Base-by-base conservation (phyloP, 768 basidiomycete genomes). In the Tephrocybe rancida region DNA sequence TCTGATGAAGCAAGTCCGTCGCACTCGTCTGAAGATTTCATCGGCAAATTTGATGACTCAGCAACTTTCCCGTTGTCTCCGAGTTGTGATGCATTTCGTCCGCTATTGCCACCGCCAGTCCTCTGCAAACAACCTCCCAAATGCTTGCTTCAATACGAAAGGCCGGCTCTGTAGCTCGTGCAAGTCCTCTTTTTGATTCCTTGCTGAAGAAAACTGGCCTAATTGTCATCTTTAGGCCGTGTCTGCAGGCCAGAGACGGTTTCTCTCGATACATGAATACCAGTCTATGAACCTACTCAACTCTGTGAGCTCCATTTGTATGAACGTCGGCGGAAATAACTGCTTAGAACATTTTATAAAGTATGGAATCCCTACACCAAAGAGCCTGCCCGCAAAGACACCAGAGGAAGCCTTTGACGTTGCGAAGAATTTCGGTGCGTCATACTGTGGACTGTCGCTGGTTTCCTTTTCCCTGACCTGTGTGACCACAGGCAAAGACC, bases 181-280 rank as follows among this genome's bases (percentile, higher is more conserved):
- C 85, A 75, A 61, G 75, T 72, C 10, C 45, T 30, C 8, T 45
- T 30, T 44, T 54, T 25, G 5, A 14, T 50, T 32, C 43, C 4
- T 24, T 18, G 30, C 26, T 18, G 44, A 34, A 25, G 44, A 3
- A 22, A 7, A 6, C 55, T 55, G 51, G 24, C 52, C 52, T 64
- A 54, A 42, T 25, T n/a, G n/a, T n/a, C n/a, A n/a, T n/a, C 7
- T 25, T 49, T 63, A 90, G 88, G 73, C 77, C 69, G 81, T 78
- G 62, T 86, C 84, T 82, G 83, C 84, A 64, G 83, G 86, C 67
- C 94, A 95, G 82, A 90, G 81, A 76, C 91, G 95, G 59, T 90
- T 86, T 70, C 85, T 98, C 64, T 96, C 94, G 22, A 95, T 99
- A 64, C 97, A 99, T 74, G 97, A 99, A 76, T 92, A 97, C 76